Percentiles rank a stretch among this genome's conserved stretches.
Evolutionary conservation across 2,329 filamentous ascomycete genomes (phyloP).

Genomic region (Colletotrichum chrysophilum): DNA sequence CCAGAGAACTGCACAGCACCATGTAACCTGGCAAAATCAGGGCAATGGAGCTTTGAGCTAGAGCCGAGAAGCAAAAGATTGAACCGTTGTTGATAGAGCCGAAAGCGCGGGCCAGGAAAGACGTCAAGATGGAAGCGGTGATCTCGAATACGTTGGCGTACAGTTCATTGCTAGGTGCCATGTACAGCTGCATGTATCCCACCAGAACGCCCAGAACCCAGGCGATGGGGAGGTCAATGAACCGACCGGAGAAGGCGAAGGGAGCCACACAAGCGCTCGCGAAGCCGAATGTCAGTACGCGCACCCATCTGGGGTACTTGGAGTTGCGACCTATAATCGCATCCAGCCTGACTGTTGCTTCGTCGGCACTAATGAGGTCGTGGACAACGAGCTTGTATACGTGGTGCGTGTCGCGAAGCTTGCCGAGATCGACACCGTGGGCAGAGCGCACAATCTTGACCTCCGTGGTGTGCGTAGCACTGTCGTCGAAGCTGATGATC

Average conservation of each 20-base stretch:
- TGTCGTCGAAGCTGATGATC: conserved; percentile 90
- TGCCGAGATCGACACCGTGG: conserved; percentile 76
- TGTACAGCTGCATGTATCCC: conserved; percentile 75
- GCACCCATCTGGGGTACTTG: conserved; percentile 48
- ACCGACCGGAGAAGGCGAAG: conserved; percentile 78
- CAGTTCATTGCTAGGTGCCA: conserved; percentile 76
- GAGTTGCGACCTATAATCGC: conserved; percentile 56
- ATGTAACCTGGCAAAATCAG: conserved; percentile 71
- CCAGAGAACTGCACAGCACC: conserved; percentile 60
- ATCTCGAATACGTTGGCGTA: conserved; percentile 63
- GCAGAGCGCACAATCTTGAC: conserved; percentile 74
- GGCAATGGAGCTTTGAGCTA: conserved; percentile 76
- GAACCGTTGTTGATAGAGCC: conserved; percentile 65
- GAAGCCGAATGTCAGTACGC: conserved; percentile 74
- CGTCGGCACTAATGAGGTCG: conserved; percentile 74
- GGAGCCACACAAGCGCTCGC: conserved; percentile 79
- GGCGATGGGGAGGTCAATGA: conserved; percentile 78
- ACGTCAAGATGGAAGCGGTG: conserved; percentile 66
- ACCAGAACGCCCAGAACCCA: conserved; percentile 79
- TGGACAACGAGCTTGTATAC: conserved; percentile 86
- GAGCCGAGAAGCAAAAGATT: conserved; percentile 73
- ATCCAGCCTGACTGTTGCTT: conserved; percentile 68
- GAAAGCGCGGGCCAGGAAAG: conserved; percentile 72
- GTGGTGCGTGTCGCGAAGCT: conserved; percentile 75
- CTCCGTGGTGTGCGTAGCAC: conserved; percentile 75